A percentile compares a stretch with the other conserved stretches of the same genome.
Conservation (phyloP, 164 flowering plant species). For the Santalum album region DNA sequence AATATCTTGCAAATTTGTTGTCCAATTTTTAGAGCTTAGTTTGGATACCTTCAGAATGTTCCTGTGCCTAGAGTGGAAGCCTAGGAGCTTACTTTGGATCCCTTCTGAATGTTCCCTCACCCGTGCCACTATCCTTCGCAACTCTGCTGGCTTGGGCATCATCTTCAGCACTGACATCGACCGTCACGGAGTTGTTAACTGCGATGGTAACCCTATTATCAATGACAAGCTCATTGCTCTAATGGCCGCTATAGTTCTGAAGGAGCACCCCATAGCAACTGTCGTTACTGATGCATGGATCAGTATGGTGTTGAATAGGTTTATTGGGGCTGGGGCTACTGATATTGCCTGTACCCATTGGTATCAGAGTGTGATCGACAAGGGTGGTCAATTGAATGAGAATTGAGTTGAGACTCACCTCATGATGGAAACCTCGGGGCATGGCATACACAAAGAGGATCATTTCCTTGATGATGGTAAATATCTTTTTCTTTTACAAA, state of each 20-base stretch:
- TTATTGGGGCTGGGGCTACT: constrained; percentile 62
- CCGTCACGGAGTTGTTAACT: constrained; percentile 87
- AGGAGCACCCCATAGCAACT: constrained; percentile 70
- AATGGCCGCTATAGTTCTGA: constrained; percentile 75
- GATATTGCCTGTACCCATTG: constrained; percentile 87
- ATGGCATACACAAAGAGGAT: constrained; percentile 87
- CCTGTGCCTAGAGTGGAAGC: constrained; percentile 93
- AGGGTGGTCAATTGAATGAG: constrained; percentile 69
- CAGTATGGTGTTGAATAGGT: constrained; percentile 56
- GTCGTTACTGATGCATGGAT: constrained; percentile 88
- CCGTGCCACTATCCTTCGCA: constrained; percentile 50
- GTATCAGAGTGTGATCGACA: constrained; percentile 83
- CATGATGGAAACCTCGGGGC: constrained; percentile 96
- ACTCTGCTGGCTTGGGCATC: constrained; percentile 68
- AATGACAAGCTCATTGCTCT: constrained; percentile 86
- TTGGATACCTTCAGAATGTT: constrained; percentile 83
- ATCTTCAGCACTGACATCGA: constrained; percentile 93
- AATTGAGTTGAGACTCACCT: constrained; percentile 81
- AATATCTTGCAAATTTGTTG: background rate
- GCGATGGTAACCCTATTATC: constrained; percentile 64
- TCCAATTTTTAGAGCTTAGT: constrained; percentile 80
- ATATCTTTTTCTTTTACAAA: background rate
- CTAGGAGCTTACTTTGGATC: constrained; percentile 84
- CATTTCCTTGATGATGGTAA: constrained; percentile 85
- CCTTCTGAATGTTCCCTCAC: too few relatives aligned